Evolutionary conservation across 768 basidiomycete genomes (phyloP).

Genomic region (Pleurotus tuber-regium): DNA sequence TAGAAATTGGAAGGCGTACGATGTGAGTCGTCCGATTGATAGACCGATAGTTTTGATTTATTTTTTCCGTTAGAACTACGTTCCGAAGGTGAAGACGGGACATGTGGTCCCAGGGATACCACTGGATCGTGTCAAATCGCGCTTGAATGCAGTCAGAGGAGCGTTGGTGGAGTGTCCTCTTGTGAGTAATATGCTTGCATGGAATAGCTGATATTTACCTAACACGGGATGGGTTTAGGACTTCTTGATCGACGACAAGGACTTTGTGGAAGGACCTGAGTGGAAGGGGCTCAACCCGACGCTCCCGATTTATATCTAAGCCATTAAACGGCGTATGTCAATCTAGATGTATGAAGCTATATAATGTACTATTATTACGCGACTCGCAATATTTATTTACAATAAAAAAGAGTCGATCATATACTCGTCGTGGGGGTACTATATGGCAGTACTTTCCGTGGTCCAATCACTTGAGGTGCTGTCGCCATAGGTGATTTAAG

Average conservation of each 20-base stretch:
- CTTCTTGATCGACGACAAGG: constrained; percentile 81
- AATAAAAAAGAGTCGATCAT: too few species aligned
- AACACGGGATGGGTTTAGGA: too few species aligned
- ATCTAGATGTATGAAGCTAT: too few species aligned
- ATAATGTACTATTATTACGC: too few species aligned
- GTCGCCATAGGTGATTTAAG: too few species aligned
- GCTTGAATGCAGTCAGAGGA: constrained; percentile 67
- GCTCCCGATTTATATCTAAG: constrained; percentile 74
- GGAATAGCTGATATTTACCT: too few species aligned
- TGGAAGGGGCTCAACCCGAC: constrained; percentile 78
- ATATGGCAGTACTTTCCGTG: too few species aligned
- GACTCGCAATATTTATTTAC: too few species aligned
- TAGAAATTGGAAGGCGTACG: constrained; percentile 74
- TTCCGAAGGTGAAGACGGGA: constrained; percentile 75
- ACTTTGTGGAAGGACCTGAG: constrained; percentile 64
- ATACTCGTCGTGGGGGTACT: too few species aligned
- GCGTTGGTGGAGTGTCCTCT: constrained; percentile 75
- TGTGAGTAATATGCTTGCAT: constrained; percentile 33
- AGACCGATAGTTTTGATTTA: neutral
- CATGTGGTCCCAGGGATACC: constrained; percentile 74
- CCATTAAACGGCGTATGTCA: too few species aligned
- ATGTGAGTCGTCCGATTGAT: constrained; percentile 40
- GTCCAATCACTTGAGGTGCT: too few species aligned
- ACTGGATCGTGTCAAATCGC: constrained; percentile 69
- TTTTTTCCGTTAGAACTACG: constrained; percentile 50